A percentile compares a stretch with the other conserved stretches of the same genome.
Evolutionary conservation across 2,329 filamentous ascomycete species (phyloP).

Genomic region (Teratosphaeria viscida): DNA sequence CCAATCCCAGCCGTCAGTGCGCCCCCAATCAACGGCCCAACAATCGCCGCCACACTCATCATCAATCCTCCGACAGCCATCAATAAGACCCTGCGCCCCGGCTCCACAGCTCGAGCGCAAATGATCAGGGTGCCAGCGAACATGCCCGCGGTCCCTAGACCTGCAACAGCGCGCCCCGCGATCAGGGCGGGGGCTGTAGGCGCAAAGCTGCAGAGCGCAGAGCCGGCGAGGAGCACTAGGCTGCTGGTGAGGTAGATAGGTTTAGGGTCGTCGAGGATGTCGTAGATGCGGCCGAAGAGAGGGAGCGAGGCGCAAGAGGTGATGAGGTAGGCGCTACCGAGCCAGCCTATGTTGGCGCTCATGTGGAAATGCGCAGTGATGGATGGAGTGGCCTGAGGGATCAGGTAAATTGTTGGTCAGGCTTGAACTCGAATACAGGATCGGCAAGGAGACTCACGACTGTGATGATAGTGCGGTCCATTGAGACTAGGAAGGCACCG

Average conservation of each 20-base stretch:
- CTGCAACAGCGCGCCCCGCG: slow-evolving; percentile 6
- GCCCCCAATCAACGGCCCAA: slow-evolving; percentile 25
- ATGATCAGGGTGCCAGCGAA: slow-evolving; percentile 16
- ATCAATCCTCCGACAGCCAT: slow-evolving; percentile 10
- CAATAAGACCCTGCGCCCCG: neutral
- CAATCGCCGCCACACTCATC: slow-evolving; percentile 12
- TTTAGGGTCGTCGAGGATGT: slow-evolving; percentile 6
- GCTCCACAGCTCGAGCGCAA: slow-evolving; percentile 3
- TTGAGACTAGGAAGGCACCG: slow-evolving; percentile 1
- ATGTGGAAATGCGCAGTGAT: slow-evolving; percentile 38
- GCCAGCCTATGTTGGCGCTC: slow-evolving; percentile 36
- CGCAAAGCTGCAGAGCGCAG: slow-evolving; percentile 21
- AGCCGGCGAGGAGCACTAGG: slow-evolving; percentile 15
- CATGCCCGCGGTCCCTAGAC: slow-evolving; percentile 15
- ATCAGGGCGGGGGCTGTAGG: slow-evolving; percentile 5
- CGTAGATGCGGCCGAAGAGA: slow-evolving; percentile 5
- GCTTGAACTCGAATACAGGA: neutral
- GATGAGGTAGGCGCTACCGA: slow-evolving; percentile 12
- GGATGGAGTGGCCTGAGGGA: slow-evolving; percentile 26
- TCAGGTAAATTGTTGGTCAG: slow-evolving; percentile 16
- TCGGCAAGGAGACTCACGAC: neutral
- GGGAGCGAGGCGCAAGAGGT: slow-evolving; percentile 6
- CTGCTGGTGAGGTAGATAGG: slow-evolving; percentile 18
- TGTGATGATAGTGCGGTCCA: slow-evolving; percentile 1
- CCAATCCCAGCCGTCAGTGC: slow-evolving; percentile 19